Percentiles rank a stretch among this genome's conserved stretches.
phyloP scores from a whole-genome alignment of 331 rosid genomes.

The Malus hybrid region DNA sequence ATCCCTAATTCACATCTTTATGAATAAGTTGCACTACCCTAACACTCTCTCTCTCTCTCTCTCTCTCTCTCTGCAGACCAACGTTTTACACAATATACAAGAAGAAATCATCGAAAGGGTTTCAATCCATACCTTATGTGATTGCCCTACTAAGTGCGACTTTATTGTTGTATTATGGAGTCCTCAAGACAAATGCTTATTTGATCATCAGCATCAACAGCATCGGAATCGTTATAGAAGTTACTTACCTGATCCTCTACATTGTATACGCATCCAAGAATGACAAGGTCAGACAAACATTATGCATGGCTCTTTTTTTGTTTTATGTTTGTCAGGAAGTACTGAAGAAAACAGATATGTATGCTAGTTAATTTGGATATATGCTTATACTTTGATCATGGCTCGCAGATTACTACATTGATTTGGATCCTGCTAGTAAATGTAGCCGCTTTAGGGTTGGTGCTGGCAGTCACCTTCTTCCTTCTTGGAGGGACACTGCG shows the following conservation, averaged over 20 bases:
- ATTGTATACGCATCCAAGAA: constrained; percentile 41
- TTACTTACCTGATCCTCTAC: constrained; percentile 29
- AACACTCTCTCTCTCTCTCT: background rate
- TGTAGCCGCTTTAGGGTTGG: constrained; percentile 25
- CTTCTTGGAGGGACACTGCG: constrained; percentile 20
- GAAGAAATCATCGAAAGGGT: constrained; percentile 58
- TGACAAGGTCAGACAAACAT: constrained; percentile 30
- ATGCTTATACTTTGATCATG: no score
- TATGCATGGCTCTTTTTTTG: no score
- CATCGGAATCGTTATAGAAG: constrained; percentile 50
- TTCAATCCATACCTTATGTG: constrained; percentile 56
- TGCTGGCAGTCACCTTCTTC: constrained; percentile 23
- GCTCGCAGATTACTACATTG: constrained; percentile 41
- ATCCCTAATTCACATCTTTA: background rate
- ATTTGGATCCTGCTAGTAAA: constrained; percentile 21
- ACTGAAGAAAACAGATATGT: no score
- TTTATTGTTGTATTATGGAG: constrained; percentile 52
- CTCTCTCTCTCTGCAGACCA: constrained; percentile 30
- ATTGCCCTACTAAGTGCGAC: constrained; percentile 60
- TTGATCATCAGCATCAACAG: constrained; percentile 49
- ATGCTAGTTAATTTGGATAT: background rate
- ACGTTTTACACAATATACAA: constrained; percentile 51
- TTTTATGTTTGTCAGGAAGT: background rate
- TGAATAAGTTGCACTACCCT: background rate
- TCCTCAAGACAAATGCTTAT: constrained; percentile 42